Percentiles rank a stretch among this genome's conserved stretches.
Conservation (phyloP, 768 basidiomycete genomes). For the Trametes meyenii region DNA sequence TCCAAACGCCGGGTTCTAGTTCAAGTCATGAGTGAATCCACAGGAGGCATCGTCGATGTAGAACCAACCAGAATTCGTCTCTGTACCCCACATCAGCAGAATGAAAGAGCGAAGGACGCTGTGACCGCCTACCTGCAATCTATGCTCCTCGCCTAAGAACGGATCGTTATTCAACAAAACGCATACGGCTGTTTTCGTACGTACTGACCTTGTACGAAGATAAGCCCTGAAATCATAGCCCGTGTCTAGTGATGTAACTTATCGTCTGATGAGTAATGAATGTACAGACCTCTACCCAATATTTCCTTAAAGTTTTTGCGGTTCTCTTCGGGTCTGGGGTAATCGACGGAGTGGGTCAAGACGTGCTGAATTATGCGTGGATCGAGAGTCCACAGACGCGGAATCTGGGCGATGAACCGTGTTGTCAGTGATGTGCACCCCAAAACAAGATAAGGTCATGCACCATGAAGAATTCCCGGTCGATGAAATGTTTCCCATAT, state of each 20-base stretch:
- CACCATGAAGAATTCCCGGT: slow-evolving; percentile 48
- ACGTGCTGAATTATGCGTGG: slow-evolving; percentile 66
- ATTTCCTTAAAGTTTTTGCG: slow-evolving; percentile 23
- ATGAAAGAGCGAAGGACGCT: background rate
- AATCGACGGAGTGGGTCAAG: slow-evolving; percentile 55
- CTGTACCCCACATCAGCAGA: too few relatives aligned
- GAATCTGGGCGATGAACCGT: slow-evolving; percentile 31
- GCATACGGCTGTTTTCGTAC: background rate
- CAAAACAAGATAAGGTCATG: slow-evolving; percentile 14
- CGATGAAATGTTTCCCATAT: slow-evolving; percentile 50
- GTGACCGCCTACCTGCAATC: background rate
- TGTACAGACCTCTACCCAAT: background rate
- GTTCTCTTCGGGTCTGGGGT: slow-evolving; percentile 53
- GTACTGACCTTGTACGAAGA: background rate
- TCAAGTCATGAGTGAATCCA: background rate
- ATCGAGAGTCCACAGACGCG: slow-evolving; percentile 41
- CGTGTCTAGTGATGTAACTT: background rate
- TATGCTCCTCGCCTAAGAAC: background rate
- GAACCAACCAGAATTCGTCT: background rate
- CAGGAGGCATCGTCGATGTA: background rate
- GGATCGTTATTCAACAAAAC: background rate
- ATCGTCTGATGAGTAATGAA: background rate
- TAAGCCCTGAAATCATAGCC: background rate
- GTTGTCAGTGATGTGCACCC: background rate
- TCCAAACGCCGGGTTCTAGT: slow-evolving; percentile 69